A percentile compares a stretch with the other conserved stretches of the same genome.
Conservation (phyloP, 2,329 filamentous ascomycete genomes). For the Trichoderma semiorbis region DNA sequence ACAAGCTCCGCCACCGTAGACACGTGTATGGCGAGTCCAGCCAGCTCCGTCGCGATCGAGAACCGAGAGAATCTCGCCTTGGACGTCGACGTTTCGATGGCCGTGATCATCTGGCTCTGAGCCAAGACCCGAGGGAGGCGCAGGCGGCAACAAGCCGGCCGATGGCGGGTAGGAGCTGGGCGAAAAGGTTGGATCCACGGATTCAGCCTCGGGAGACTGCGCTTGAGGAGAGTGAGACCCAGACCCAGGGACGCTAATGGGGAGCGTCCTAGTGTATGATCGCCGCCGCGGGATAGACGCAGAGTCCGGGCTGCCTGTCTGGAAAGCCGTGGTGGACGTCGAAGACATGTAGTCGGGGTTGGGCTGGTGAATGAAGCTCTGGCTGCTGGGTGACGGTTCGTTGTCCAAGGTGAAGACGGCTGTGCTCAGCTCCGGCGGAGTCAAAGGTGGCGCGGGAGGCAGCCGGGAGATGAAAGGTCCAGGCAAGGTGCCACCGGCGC, state of each 20-base stretch:
- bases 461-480: constrained; percentile 36
- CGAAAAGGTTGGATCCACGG: constrained; percentile 35
- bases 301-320: constrained; percentile 27
- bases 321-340: constrained; percentile 28
- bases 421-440: constrained; percentile 44
- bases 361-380: constrained; percentile 45
- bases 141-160: constrained; percentile 46
- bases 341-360: constrained; percentile 48
- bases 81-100: constrained; percentile 40
- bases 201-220: constrained; percentile 23
- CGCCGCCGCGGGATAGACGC: constrained; percentile 37
- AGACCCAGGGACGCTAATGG: constrained; percentile 34
- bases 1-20: constrained; percentile 57
- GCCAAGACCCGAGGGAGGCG: constrained; percentile 34
- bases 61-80: constrained; percentile 50
- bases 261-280: constrained; percentile 43
- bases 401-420: constrained; percentile 43
- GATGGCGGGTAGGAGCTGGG: constrained; percentile 50
- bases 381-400: constrained; percentile 30
- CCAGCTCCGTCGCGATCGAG: constrained; percentile 46
- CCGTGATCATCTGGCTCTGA: constrained; percentile 24
- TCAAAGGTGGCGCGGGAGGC: constrained; percentile 48
- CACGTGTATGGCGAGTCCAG: constrained; percentile 57
- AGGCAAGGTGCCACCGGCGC: constrained; percentile 26
- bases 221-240: constrained; percentile 23